Evolutionary conservation across 108 stramenopile genomes (phyloP), one percentile per base, ranked within the genome.

Genomic region (Schizochytrium sp.): DNA sequence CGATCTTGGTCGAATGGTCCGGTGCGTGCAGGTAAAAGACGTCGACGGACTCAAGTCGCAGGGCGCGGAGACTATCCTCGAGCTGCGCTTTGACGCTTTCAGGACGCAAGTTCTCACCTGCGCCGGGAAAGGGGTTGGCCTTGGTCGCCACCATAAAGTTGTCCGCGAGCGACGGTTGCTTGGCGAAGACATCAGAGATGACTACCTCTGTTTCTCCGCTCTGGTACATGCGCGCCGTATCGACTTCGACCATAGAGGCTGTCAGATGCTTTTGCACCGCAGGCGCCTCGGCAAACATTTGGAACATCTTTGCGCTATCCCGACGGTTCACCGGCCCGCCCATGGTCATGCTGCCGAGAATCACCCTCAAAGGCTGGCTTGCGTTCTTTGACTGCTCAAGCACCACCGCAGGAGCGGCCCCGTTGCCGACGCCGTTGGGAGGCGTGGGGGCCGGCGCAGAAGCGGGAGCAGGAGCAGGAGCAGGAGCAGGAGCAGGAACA

Each of bases 21-120:
- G 92, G 92, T 28, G 90, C 90, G 25, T 92, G 92, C 21, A 92
- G 88, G 71, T 92, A 92, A 69, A 90, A 90, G n/a, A 92, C 19
- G 23, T 91, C 69, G 41, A 91, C 71, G 10, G 19, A 21, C 34
- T 53, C 88, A 4, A 72, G 5, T 5, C 88, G 44, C 18, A 88
- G 25, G 18, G 88, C 90, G 47, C 14, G 10, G 10, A 90, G 59
- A 28, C 60, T 87, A 5, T 44, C 58, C 28, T 28, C 19, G 16
- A 92, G 53, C 89, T 92, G 92, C 16, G 44, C 25, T 14, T 44
- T 23, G 48, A 90, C 87, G 87, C 55, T 45, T 51, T 58, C 87
- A 5, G 87, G 72, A 16, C 21, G 10, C 12, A 90, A 72, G 53
- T 5, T 55, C 47, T 72, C n/a, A 23, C 44, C 72, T 6, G 59